Evolutionary conservation across 768 basidiomycete species (phyloP), one percentile per base, ranked within the genome.

Genomic region (Pleurotus pulmonarius): DNA sequence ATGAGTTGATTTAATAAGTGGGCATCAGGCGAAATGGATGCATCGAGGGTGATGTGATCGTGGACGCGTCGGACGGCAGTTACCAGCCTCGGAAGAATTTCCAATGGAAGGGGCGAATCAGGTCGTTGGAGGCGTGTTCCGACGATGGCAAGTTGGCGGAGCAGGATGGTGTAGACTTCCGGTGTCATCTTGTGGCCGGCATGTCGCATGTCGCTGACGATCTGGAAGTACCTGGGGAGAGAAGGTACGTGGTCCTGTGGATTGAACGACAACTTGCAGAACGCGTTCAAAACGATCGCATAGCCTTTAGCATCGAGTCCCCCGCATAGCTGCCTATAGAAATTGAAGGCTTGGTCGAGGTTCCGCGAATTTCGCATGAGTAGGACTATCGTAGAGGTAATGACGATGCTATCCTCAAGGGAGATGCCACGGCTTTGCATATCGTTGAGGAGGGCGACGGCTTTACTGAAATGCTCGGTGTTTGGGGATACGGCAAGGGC

Each of bases 1-100:
- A 97, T 92, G 59, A 97, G 73, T 63, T 90, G 83, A 66, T 94
- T 95, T 80, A 89, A 86, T 11, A 93, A 75, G 2, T 74, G 69
- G 7, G 74, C 66, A 47, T 93, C 87, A 2, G 92, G 88, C 7
- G 86, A 79, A 56, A 94, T 70, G n/a, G 83, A 78, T 12, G 87
- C 77, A 64, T 94, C 92, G 41, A 94, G 75, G n/a, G 84, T 86
- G 65, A 96, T 77, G 56, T 83, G 75, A 58, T 89, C 83, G 67
- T 95, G 92, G 6, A 86, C 77, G 7, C 85, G 82, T 20, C 83
- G 82, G 41, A 87, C 76, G n/a, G 77, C 72, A 4, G 64, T 68
- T 9, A 81, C 67, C 16, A 87, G 71, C 24, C 73, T 64, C 54
- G 69, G 62, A 20, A 62, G 59, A 9, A 71, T 55, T 4, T 63